phyloP scores from a whole-genome alignment of 148 eudicot species.

The Fagopyrum tataricum region DNA sequence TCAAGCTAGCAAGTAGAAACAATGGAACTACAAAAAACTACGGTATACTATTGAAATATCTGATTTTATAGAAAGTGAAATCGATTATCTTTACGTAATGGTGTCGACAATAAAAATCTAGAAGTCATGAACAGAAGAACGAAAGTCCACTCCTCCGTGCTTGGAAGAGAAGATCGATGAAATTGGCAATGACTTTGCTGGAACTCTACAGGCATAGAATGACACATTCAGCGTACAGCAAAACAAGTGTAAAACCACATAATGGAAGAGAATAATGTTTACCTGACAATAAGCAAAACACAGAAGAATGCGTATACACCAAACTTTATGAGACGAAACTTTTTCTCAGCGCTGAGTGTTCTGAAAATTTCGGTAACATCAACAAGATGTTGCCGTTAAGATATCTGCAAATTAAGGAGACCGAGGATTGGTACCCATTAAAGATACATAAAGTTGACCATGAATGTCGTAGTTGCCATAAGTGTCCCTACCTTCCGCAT shows the following conservation, averaged over 20 bases:
- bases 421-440: no score
- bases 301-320: conserved; percentile 46
- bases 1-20: not conserved
- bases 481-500: conserved; percentile 60
- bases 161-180: conserved; percentile 44
- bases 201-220: conserved; percentile 42
- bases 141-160: conserved; percentile 60
- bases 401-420: no score
- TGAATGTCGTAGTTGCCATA: conserved; percentile 55
- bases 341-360: conserved; percentile 58
- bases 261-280: conserved; percentile 7
- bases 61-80: not conserved
- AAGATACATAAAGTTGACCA: conserved; percentile 66
- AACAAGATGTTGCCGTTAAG: conserved; percentile 57
- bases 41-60: not conserved
- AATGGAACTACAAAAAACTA: not conserved
- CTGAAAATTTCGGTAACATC: conserved; percentile 87
- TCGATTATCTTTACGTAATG: not conserved
- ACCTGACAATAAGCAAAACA: conserved; percentile 67
- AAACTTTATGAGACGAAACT: conserved; percentile 62
- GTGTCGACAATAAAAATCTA: conserved; percentile 21
- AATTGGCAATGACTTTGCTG: conserved; percentile 35
- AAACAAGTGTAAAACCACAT: not conserved
- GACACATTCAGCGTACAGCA: conserved; percentile 20
- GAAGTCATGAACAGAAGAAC: conserved; percentile 56